Base-by-base conservation (phyloP, 202 grass and related monocot genomes). In the Alloteropsis angusta region DNA sequence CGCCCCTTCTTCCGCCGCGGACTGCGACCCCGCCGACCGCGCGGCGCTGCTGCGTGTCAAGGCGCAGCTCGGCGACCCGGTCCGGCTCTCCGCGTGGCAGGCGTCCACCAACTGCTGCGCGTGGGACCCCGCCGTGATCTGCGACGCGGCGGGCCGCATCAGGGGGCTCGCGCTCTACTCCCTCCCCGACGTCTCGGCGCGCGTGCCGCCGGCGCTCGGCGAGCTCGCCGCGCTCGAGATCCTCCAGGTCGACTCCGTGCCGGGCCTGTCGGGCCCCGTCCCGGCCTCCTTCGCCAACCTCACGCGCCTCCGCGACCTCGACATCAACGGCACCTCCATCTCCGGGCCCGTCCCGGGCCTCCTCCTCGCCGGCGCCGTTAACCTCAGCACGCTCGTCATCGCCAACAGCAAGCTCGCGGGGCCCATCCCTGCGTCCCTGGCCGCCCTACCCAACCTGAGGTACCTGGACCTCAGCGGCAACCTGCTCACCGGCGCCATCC, bases 391-490 rank as follows among this genome's bases (percentile, higher is more conserved):
- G 61, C 49, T 92, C 61, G 71, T 71, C 85, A 72, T 95, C 71
- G 83, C 88, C 23, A 48, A 87, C 77, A 85, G 87, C 83, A 94
- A 80, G 68, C 85, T 89, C 34, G 50, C 89, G 0, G 92, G 89
- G 0, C 64, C 84, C 19, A 85, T 95, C 23, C 86, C 86, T 0
- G 0, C 52, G 14, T 76, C 50, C 18, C 84, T 89, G 0, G 25
- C 63, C 18, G 48, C 18, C 7, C 71, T 89, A 13, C 47, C 86
- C 0, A 23, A n/a, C 9, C 88, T 95, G 28, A 3, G 84, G 49
- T 82, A 76, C 81, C 16, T 95, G 2, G 86, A 89, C 85, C 86
- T 89, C 44, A 85, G 86, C 65, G 72, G 84, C 60, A 92, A 95
- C 69, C 60, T 80, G 26, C 62, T 95, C 3, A 71, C 78, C 5